These are phyloP conservation scores for Geosmithia flava DNA, from an alignment of 2,329 filamentous ascomycete species.

Conservation along the genomic window DNA sequence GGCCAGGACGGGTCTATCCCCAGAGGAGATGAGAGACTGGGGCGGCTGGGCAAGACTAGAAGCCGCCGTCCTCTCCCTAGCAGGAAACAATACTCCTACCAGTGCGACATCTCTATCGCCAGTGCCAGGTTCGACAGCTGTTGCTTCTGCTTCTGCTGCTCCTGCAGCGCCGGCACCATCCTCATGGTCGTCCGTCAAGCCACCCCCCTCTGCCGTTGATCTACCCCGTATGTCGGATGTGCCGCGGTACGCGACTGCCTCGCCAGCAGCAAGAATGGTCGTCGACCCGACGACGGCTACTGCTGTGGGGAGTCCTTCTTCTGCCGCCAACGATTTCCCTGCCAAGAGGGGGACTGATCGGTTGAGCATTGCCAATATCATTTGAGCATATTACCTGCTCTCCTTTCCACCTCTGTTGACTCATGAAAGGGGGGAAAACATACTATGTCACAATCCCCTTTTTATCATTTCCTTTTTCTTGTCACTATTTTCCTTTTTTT, in stretches of 20 bases:
- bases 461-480: no score
- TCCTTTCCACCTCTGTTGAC: no score
- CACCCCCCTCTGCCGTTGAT: constrained; percentile 10
- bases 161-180: constrained; percentile 12
- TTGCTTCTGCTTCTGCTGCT: constrained; percentile 1
- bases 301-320: constrained; percentile 14
- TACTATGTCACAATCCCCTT: no score
- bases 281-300: constrained; percentile 14
- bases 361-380: constrained; percentile 33
- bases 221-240: constrained; percentile 16
- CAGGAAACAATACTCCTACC: background rate
- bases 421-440: no score
- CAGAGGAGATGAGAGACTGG: constrained; percentile 55
- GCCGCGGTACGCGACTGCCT: constrained; percentile 15
- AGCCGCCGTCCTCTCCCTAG: constrained; percentile 19
- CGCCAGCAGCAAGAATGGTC: constrained; percentile 8
- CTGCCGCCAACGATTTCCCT: constrained; percentile 7
- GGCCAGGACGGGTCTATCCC: constrained; percentile 36
- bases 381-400: constrained; percentile 10
- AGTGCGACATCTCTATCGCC: no score
- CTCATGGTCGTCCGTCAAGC: constrained; percentile 13
- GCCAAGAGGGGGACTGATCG: constrained; percentile 15
- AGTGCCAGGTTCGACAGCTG: constrained; percentile 1
- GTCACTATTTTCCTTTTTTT: no score
- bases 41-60: constrained; percentile 71